Percentiles rank a stretch among this genome's conserved stretches.
phyloP scores from a whole-genome alignment of 768 basidiomycete genomes.

The Boletus bicolor region DNA sequence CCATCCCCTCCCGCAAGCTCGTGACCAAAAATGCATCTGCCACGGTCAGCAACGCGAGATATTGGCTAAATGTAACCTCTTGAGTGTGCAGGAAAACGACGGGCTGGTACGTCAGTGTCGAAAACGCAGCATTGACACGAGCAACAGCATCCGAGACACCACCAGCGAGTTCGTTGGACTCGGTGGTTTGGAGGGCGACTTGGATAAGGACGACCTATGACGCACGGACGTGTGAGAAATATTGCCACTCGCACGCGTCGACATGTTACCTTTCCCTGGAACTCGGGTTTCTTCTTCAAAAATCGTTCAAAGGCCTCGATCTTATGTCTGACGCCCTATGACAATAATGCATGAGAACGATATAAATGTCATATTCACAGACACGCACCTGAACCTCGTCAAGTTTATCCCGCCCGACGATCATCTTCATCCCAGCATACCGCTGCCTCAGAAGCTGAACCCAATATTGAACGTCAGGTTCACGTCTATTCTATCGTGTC shows the following conservation, averaged over 20 bases:
- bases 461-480: conserved; percentile 82
- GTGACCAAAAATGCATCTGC: conserved; percentile 86
- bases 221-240: background rate
- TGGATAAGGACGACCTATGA: conserved; percentile 78
- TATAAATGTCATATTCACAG: background rate
- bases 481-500: conserved; percentile 41
- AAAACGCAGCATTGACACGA: conserved; percentile 79
- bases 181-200: conserved; percentile 80
- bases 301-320: conserved; percentile 80
- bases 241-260: background rate
- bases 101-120: conserved; percentile 83
- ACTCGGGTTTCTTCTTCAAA: conserved; percentile 75
- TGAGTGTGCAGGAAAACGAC: conserved; percentile 83
- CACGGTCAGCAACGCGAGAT: conserved; percentile 74
- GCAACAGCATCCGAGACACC: conserved; percentile 70
- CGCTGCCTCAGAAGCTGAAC: conserved; percentile 73
- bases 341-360: background rate
- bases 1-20: conserved; percentile 86
- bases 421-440: conserved; percentile 81
- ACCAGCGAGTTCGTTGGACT: conserved; percentile 70
- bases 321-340: conserved; percentile 74
- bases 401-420: conserved; percentile 86
- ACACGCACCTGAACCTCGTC: conserved; percentile 68
- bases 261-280: conserved; percentile 59
- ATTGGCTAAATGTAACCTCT: conserved; percentile 82